Evolutionary conservation across 2,329 filamentous ascomycete genomes (phyloP), one percentile per base, ranked within the genome.

Genomic region (Xylogone sp.): DNA sequence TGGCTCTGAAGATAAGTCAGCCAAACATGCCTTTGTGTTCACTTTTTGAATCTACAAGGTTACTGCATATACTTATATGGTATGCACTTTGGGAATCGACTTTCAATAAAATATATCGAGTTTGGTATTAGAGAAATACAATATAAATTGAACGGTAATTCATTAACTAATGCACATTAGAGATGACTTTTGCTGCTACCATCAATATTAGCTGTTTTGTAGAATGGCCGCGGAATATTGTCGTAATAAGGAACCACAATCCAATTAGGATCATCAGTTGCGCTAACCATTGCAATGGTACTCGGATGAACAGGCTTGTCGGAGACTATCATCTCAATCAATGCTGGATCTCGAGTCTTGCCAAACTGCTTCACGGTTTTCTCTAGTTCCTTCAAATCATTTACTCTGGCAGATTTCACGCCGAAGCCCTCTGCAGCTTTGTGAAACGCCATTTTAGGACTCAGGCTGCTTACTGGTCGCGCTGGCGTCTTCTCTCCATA

Each of bases 231-330:
- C 21, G 71, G 72, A 21, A 75, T 60, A 56, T 76, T 76, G 49
- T 75, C 72, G 57, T 76, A 75, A 55, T 76, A 76, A 2, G 73
- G 73, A 49, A 76, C 72, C 21, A 75, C 72, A 53, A 76, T 72
- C 29, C 70, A 66, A 55, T 73, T 63, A 44, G 65, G 63, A 59
- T 74, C 69, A 12, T 69, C 63, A 3, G 70, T 72, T 53, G 64
- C 61, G 2, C 69, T 69, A n/a, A 75, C 69, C 73, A 75, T 75
- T 1, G 60, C 59, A 53, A 62, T 62, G 7, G 69, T 71, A 24
- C 55, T 60, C 16, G 65, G 63, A 18, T 68, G 70, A 20, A 65
- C 61, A 1, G 69, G 70, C 43, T 68, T 64, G 10, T 60, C 58
- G 43, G 65, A 68, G 4, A 75, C 71, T 46, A 75, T 67, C 53